Evolutionary conservation across 805 yeast species (phyloP).

Genomic region (Brettanomyces custersianus): DNA sequence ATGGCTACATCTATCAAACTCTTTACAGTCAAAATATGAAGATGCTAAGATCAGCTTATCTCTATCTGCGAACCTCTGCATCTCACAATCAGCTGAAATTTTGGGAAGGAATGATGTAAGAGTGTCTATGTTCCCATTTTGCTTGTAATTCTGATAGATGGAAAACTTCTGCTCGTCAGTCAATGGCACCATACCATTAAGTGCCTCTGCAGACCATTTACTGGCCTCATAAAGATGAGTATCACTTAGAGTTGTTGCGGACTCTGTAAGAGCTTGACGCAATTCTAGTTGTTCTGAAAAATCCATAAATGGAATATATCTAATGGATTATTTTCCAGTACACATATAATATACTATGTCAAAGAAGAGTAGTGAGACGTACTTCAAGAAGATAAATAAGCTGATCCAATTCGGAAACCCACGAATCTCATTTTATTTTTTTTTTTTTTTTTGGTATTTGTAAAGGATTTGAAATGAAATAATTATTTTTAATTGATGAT

Average conservation of each 20-base stretch:
- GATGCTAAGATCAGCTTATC: constrained; percentile 53
- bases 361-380: no score
- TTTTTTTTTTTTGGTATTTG: no score
- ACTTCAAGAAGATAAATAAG: no score
- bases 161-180: constrained; percentile 13
- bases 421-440: no score
- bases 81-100: constrained; percentile 13
- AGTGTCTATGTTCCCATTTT: not conserved
- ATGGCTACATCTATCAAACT: constrained; percentile 69
- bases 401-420: no score
- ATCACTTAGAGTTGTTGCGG: constrained; percentile 38
- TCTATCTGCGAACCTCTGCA: constrained; percentile 26
- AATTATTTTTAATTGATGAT: no score
- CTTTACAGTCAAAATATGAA: constrained; percentile 71
- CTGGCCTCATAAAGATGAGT: constrained; percentile 62
- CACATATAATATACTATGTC: no score
- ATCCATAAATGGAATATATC: constrained; percentile 15
- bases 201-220: constrained; percentile 81
- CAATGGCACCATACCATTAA: constrained; percentile 42
- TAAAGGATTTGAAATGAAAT: no score
- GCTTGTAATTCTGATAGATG: constrained; percentile 5
- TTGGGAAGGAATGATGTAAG: constrained; percentile 8
- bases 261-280: constrained; percentile 25
- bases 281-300: constrained; percentile 20
- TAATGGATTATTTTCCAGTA: not conserved